Evolutionary conservation across 2,329 filamentous ascomycete genomes (phyloP).

Genomic region (Claviceps sp.): DNA sequence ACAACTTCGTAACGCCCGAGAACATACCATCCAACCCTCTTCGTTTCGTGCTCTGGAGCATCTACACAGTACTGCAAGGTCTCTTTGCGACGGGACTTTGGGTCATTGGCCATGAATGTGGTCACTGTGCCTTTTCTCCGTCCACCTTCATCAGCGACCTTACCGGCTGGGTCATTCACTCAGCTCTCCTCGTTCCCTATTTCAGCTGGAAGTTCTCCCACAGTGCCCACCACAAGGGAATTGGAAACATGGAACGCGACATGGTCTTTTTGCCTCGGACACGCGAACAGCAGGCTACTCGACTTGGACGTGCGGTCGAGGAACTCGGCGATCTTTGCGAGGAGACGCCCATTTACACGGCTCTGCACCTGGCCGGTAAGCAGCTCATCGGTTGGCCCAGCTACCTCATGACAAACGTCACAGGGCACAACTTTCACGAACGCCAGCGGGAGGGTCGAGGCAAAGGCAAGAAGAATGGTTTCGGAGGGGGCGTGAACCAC

Average conservation of each 20-base stretch:
- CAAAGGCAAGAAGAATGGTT: slow-evolving; percentile 79
- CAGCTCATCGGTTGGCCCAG: slow-evolving; percentile 88
- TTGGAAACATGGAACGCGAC: slow-evolving; percentile 90
- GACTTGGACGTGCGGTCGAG: slow-evolving; percentile 60
- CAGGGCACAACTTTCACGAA: slow-evolving; percentile 90
- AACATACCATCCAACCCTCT: slow-evolving; percentile 56
- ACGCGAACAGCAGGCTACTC: slow-evolving; percentile 64
- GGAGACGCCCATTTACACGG: slow-evolving; percentile 80
- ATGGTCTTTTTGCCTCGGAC: slow-evolving; percentile 99
- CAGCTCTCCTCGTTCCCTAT: slow-evolving; percentile 80
- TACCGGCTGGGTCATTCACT: slow-evolving; percentile 86
- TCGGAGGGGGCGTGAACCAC: slow-evolving; percentile 77
- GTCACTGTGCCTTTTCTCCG: slow-evolving; percentile 91
- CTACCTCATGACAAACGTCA: slow-evolving; percentile 86
- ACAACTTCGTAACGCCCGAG: slow-evolving; percentile 82
- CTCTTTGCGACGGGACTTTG: slow-evolving; percentile 88
- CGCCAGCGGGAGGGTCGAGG: slow-evolving; percentile 86
- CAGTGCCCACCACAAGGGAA: slow-evolving; percentile 99
- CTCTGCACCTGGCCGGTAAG: slow-evolving; percentile 61
- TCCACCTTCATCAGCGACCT: slow-evolving; percentile 84
- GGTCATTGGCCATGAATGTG: slow-evolving; percentile 96
- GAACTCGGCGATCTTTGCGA: slow-evolving; percentile 83
- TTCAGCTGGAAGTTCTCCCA: slow-evolving; percentile 99
- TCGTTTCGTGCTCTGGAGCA: slow-evolving; percentile 49
- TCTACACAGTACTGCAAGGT: slow-evolving; percentile 73